These are phyloP conservation scores for Sechiopsis laciniata DNA, from an alignment of 306 rosid genomes.

Conservation along the genomic window DNA sequence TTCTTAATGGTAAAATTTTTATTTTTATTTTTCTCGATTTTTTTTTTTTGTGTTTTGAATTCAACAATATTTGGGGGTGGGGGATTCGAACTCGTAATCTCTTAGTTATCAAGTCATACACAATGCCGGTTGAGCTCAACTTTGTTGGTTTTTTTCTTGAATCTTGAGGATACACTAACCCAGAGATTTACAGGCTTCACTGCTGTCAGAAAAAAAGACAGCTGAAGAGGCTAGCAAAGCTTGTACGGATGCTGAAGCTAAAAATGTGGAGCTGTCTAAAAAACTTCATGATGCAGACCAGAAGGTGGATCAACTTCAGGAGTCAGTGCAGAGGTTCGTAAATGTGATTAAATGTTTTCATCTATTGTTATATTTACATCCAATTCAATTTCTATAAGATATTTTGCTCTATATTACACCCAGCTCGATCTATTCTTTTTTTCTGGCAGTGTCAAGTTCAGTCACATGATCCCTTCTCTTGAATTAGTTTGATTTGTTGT, in stretches of 20 bases:
- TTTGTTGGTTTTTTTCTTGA: neutral
- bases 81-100: too few species aligned
- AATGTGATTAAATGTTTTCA: slow-evolving; percentile 22
- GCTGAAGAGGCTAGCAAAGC: slow-evolving; percentile 66
- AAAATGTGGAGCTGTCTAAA: slow-evolving; percentile 62
- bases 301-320: slow-evolving; percentile 86
- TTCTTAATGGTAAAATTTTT: neutral
- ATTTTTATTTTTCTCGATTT: neutral
- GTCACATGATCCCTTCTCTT: neutral
- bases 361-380: neutral
- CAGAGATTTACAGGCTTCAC: slow-evolving; percentile 47
- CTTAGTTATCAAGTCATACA: too few species aligned
- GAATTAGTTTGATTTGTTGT: neutral
- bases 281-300: slow-evolving; percentile 67
- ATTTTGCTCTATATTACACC: neutral
- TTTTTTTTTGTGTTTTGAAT: too few species aligned
- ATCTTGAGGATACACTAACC: slow-evolving; percentile 8
- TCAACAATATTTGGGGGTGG: too few species aligned
- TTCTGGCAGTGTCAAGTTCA: neutral
- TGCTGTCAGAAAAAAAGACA: slow-evolving; percentile 56
- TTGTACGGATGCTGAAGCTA: slow-evolving; percentile 54
- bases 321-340: slow-evolving; percentile 88
- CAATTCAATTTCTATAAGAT: neutral
- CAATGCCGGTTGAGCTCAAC: too few species aligned
- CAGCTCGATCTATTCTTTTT: neutral